These are phyloP conservation scores for Tritrichomonas foetus DNA, from an alignment of 208 protist genomes.

Conservation along the genomic window DNA sequence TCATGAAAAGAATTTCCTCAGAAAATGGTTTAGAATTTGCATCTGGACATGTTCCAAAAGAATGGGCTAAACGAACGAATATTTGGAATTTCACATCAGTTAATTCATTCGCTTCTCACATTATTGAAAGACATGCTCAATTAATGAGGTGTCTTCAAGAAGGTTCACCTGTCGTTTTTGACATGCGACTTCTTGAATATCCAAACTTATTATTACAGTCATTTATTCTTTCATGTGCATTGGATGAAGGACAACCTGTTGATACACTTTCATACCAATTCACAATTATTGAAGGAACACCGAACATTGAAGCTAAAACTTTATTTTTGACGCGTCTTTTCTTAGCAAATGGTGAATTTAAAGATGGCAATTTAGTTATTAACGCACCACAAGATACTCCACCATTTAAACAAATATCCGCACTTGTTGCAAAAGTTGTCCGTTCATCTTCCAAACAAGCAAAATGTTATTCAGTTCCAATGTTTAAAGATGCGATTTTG, in stretches of 20 bases:
- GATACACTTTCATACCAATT: too few species aligned
- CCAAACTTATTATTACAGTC: background rate
- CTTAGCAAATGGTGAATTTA: too few species aligned
- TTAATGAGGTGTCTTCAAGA: background rate
- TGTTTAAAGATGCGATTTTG: too few species aligned
- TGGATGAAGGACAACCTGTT: background rate
- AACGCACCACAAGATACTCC: too few species aligned
- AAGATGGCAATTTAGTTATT: too few species aligned
- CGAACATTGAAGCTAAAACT: too few species aligned
- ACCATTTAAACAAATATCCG: too few species aligned
- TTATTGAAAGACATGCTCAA: background rate
- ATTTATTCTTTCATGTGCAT: background rate
- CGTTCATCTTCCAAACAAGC: too few species aligned
- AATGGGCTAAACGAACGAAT: background rate
- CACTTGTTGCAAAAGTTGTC: too few species aligned
- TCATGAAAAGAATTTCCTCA: background rate
- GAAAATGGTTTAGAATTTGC: background rate
- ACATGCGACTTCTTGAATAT: background rate
- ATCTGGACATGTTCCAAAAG: background rate
- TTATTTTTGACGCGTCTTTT: too few species aligned
- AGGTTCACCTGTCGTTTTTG: conserved; percentile 52
- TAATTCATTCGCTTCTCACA: conserved; percentile 59
- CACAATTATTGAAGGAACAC: too few species aligned
- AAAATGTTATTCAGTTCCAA: too few species aligned
- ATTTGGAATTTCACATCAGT: conserved; percentile 42